Percentiles rank a stretch among this genome's conserved stretches.
Evolutionary conservation across 768 basidiomycete genomes (phyloP).

Genomic region (Clitopilus hobsonii): DNA sequence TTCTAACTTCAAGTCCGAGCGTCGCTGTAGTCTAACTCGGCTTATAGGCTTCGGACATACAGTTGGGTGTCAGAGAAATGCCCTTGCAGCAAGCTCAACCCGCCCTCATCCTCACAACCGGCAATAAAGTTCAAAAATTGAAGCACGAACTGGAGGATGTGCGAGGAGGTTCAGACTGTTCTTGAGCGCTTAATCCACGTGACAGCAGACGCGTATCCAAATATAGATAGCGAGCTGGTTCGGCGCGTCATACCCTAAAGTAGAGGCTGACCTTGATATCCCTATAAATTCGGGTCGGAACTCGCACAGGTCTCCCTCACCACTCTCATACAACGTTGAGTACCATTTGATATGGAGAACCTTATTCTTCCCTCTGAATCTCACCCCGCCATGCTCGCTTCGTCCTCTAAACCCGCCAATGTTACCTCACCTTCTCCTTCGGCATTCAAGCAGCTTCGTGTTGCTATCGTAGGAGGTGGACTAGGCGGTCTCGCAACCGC

Average conservation of each 20-base stretch:
- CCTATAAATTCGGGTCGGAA: not conserved
- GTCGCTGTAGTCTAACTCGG: too few relatives aligned
- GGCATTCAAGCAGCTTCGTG: slow-evolving; percentile 12
- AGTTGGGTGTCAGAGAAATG: too few relatives aligned
- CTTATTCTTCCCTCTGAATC: not conserved
- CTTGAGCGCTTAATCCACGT: not conserved
- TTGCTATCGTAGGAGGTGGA: slow-evolving; percentile 16
- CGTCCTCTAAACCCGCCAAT: not conserved
- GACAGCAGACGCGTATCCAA: not conserved
- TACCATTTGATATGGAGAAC: not conserved
- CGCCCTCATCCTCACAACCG: too few relatives aligned
- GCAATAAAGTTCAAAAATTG: too few relatives aligned
- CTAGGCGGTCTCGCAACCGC: slow-evolving; percentile 16
- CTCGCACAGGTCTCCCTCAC: not conserved
- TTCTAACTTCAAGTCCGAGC: too few relatives aligned
- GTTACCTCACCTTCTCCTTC: slow-evolving; percentile 11
- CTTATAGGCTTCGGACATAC: too few relatives aligned
- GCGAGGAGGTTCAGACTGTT: not conserved
- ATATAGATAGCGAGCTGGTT: not conserved
- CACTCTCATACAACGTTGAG: not conserved
- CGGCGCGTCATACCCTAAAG: not conserved
- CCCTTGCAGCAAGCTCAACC: too few relatives aligned
- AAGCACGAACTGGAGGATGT: too few relatives aligned
- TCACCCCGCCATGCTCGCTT: not conserved
- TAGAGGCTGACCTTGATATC: not conserved